These are phyloP conservation scores for Lizanozyma gosingica DNA, from an alignment of 1,139 yeast species.

Conservation along the genomic window DNA sequence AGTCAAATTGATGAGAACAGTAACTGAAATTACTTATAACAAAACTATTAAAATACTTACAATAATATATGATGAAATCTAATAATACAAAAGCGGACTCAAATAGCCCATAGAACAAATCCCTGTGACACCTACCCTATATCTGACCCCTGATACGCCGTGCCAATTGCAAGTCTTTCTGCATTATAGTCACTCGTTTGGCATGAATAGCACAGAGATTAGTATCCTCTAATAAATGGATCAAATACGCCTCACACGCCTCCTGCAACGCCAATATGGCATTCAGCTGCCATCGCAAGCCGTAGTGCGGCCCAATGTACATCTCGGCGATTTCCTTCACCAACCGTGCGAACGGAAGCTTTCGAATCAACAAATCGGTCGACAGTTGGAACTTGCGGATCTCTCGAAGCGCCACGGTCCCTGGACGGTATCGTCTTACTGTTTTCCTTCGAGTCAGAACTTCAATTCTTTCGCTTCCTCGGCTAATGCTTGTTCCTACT, in stretches of 20 bases:
- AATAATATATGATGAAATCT: too few species aligned
- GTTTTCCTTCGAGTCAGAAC: not conserved
- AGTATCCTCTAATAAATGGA: conserved; percentile 82
- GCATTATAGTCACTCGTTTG: conserved; percentile 89
- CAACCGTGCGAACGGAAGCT: conserved; percentile 86
- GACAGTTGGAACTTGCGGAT: conserved; percentile 70
- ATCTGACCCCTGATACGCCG: conserved; percentile 69
- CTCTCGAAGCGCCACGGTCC: conserved; percentile 68
- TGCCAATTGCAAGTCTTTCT: conserved; percentile 85
- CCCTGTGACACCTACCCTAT: too few species aligned
- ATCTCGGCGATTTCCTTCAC: conserved; percentile 75
- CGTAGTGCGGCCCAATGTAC: conserved; percentile 49
- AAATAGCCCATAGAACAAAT: too few species aligned
- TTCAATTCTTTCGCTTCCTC: not conserved
- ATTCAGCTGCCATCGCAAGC: conserved; percentile 80
- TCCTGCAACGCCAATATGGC: conserved; percentile 88
- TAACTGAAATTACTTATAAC: too few species aligned
- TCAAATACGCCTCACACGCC: conserved; percentile 84
- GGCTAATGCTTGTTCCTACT: not conserved
- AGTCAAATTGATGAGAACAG: too few species aligned
- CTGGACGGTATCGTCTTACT: conserved; percentile 43
- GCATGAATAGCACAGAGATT: conserved; percentile 89
- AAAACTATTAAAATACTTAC: too few species aligned
- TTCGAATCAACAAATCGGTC: conserved; percentile 69
- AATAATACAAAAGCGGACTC: too few species aligned